Percentiles rank a stretch among this genome's conserved stretches.
These are phyloP conservation scores for Peterozyma xylosa DNA, from an alignment of 805 yeast species.

Conservation along the genomic window DNA sequence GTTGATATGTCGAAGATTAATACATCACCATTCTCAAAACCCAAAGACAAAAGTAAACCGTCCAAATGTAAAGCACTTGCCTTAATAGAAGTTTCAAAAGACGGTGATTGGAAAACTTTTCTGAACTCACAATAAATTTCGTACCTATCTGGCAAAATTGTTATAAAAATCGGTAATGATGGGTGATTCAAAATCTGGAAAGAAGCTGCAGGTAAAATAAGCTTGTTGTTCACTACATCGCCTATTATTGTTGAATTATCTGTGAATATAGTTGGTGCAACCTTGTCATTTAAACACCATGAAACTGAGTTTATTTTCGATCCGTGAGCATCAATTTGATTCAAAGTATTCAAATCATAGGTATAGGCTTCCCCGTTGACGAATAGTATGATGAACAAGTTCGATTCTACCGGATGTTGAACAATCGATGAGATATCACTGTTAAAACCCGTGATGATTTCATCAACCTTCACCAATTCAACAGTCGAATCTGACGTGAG, in stretches of 20 bases:
- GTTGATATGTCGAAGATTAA: conserved; percentile 31
- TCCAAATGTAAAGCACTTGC: conserved; percentile 25
- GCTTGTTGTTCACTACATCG: too few species aligned
- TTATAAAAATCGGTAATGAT: not conserved
- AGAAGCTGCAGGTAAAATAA: too few species aligned
- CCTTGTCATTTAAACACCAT: too few species aligned
- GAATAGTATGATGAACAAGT: not conserved
- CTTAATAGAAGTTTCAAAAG: not conserved
- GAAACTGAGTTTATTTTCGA: too few species aligned
- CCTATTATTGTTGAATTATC: too few species aligned
- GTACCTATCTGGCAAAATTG: not conserved
- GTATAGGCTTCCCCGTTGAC: conserved; percentile 5
- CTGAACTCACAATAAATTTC: not conserved
- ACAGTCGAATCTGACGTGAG: conserved; percentile 4
- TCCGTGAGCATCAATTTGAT: too few species aligned
- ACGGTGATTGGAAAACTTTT: not conserved
- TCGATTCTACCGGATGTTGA: not conserved
- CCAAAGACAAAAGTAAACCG: conserved; percentile 29
- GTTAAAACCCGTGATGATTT: conserved; percentile 2
- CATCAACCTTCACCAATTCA: not conserved
- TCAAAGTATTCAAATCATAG: not conserved
- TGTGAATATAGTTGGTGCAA: too few species aligned
- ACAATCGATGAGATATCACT: conserved; percentile 2
- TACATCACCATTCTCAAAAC: conserved; percentile 24
- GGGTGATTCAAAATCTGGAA: too few species aligned